Base-by-base conservation (phyloP, 1,284 basidiomycete genomes). In the Athelia psychrophila region DNA sequence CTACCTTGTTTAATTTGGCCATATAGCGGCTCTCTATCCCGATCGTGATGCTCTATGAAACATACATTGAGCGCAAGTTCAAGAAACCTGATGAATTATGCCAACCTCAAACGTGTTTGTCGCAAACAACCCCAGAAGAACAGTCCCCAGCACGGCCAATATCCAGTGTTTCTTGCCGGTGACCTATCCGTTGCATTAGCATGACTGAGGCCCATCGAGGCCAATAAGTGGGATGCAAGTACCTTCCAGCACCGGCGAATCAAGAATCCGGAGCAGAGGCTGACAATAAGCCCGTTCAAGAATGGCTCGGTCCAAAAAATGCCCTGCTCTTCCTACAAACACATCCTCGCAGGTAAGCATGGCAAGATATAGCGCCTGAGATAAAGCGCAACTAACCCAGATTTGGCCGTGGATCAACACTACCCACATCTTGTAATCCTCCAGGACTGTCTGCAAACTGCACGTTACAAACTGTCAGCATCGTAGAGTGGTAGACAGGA, bases 201-300 rank as follows among this genome's bases (percentile, higher is more conserved):
- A n/a, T 12, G 36, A 44, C 40, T 6, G 22, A 18, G 24, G n/a
- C n/a, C n/a, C n/a, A n/a, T n/a, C 20, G 50, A 18, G 15, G 24
- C 23, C 19, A 33, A 36, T 38, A 15, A 23, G 27, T 13, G 6
- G 27, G 6, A 30, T 30, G 13, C n/a, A 60, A 68, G 18, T 35
- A 76, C 80, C 69, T 76, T 78, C 74, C 76, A 80, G 51, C 78
- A 79, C 50, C 74, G 64, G 24, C 70, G 64, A 25, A 80, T 72
- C 44, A 77, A 74, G 55, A 75, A 80, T 2, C 63, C 62, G 58
- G 80, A 72, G 56, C 77, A 79, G 19, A 76, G 50, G 33, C 68
- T 63, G 58, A 73, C 76, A 32, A 80, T 71, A 4, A 75, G 54
- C 2, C 75, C 76, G 57, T 79, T 79, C 23, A 78, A 51, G 48